Evolutionary conservation across 1,284 basidiomycete genomes (phyloP).

Genomic region (Exobasidium cylindrosporum): DNA sequence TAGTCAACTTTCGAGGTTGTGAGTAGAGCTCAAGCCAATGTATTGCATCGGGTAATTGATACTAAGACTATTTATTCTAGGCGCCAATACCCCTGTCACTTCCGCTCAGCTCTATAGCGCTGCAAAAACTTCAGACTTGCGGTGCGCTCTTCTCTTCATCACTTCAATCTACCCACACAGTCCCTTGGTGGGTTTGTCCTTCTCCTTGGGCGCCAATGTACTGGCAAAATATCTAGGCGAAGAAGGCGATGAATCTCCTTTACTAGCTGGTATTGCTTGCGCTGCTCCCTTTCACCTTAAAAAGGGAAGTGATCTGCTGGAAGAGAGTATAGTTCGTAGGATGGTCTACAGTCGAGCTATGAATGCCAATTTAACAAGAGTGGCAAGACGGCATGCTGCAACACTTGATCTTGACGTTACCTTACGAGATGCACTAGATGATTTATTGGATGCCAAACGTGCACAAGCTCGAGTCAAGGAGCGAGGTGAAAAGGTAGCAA

Average conservation of each 20-base stretch:
- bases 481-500: background rate
- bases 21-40: no score
- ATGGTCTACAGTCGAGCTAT: constrained; percentile 78
- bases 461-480: background rate
- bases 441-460: constrained; percentile 27
- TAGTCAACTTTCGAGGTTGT: constrained; percentile 74
- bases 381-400: constrained; percentile 34
- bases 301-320: constrained; percentile 60
- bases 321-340: constrained; percentile 61
- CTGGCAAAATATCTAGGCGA: constrained; percentile 87
- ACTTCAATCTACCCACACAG: constrained; percentile 72
- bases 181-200: constrained; percentile 80
- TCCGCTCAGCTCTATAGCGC: constrained; percentile 76
- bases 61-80: background rate
- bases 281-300: constrained; percentile 76
- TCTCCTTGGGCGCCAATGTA: constrained; percentile 90
- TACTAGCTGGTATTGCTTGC: constrained; percentile 68
- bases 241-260: constrained; percentile 72
- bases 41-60: no score
- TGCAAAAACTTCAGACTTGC: constrained; percentile 75
- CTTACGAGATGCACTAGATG: constrained; percentile 32
- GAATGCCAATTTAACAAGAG: constrained; percentile 69
- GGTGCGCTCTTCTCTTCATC: constrained; percentile 76
- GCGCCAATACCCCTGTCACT: constrained; percentile 71
- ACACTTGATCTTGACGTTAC: constrained; percentile 39